Evolutionary conservation across 108 stramenopile genomes (phyloP), one percentile per base, ranked within the genome.

Genomic region (Licmophora abbreviata): DNA sequence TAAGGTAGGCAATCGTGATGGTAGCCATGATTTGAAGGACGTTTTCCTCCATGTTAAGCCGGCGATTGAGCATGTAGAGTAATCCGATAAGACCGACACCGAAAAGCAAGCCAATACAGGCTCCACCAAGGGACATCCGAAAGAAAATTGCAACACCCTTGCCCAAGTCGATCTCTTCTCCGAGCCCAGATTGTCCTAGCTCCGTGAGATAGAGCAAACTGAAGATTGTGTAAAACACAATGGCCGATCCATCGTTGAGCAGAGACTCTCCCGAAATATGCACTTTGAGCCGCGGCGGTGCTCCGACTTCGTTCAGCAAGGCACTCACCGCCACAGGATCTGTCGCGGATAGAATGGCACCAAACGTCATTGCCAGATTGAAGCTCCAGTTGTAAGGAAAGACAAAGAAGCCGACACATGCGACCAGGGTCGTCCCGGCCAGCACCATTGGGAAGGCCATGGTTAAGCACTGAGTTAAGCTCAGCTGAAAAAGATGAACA

Each of bases 311-410:
- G 10, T 85, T 70, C 24, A 87, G 53, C 4, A 90, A 58, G 0
- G 82, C 86, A 3, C 80, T 80, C 15, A 97, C 93, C 3, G 93
- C 92, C 0, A 94, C 91, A 0, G 97, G 97, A 59, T 97, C 97
- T 2, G 95, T 97, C 6, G 94, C 94, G 8, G 86, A 58, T 18
- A 94, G 58, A 35, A 97, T 94, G 24, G 44, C 22, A 31, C 94
- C 97, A 52, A 95, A 82, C 7, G 85, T 79, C 64, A 94, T 61
- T 43, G 74, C 64, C 1, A 85, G 48, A 48, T 66, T 54, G 17
- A 61, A 76, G 10, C 63, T 58, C 86, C 86, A 88, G 7, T 48
- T 74, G 41, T 66, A 83, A 10, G 79, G 79, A 44, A 88, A 66
- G 31, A 83, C 61, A 50, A 64, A 81, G 18, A 63, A 64, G 0